phyloP scores from a whole-genome alignment of 495 filamentous ascomycete species.

The Penicillium egyptiacum region DNA sequence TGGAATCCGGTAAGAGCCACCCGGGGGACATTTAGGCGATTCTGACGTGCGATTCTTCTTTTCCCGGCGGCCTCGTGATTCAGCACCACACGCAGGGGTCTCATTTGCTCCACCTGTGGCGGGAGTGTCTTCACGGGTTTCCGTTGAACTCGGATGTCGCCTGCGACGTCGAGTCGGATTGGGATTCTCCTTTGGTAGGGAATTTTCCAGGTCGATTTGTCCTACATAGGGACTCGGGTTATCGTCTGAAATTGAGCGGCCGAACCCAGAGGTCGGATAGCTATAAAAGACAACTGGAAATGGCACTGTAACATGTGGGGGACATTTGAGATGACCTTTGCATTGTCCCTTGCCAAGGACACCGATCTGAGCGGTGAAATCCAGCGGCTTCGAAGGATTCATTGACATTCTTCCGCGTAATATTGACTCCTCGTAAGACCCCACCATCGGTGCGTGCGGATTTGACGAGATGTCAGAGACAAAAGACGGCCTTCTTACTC shows the following conservation, averaged over 20 bases:
- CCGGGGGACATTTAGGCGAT: constrained; percentile 72
- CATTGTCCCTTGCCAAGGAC: constrained; percentile 89
- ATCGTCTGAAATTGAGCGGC: constrained; percentile 64
- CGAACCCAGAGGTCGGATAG: constrained; percentile 66
- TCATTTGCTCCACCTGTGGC: constrained; percentile 13
- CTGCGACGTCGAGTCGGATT: constrained; percentile 44
- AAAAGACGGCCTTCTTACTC: constrained; percentile 67
- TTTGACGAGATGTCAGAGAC: constrained; percentile 73
- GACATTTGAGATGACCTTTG: constrained; percentile 81
- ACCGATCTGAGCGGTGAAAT: constrained; percentile 94
- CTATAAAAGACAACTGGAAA: constrained; percentile 98
- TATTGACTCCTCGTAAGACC: constrained; percentile 97
- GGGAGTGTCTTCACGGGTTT: constrained; percentile 21
- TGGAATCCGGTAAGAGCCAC: constrained; percentile 91
- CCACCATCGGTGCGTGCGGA: constrained; percentile 91
- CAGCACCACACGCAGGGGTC: constrained; percentile 20
- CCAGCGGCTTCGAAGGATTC: constrained; percentile 86
- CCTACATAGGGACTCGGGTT: constrained; percentile 96
- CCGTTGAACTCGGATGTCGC: constrained; percentile 48
- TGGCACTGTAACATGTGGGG: constrained; percentile 85
- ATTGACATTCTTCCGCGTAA: constrained; percentile 95
- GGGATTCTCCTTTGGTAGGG: constrained; percentile 52
- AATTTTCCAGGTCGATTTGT: constrained; percentile 85
- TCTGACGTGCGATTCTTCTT: constrained; percentile 61
- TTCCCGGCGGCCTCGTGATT: constrained; percentile 38